Evolutionary conservation across 1,139 yeast genomes (phyloP), one percentile per base, ranked within the genome.

Genomic region (Pichia terricola): DNA sequence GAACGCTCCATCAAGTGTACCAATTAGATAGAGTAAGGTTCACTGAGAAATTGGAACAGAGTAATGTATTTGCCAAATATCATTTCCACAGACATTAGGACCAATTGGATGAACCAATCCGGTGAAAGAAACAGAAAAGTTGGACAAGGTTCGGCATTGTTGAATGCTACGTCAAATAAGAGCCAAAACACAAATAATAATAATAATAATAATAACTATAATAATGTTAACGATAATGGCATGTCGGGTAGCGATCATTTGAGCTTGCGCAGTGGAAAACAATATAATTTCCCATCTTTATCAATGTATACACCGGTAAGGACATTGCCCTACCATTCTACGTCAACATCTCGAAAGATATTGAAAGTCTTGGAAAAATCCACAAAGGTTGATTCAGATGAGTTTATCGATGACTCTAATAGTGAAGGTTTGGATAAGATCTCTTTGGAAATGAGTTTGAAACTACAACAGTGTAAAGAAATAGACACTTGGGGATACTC

Each of bases 401-500:
- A 16, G 22, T 16, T 16, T 16, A 16, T 16, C 22, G 22, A 16
- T 16, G 22, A 16, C 22, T 1, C 22, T 16, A 16, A 30, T 33
- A 34, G 7, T 22, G 50, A 50, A 38, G 47, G 44, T 6, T 16
- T 57, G 3, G 68, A 67, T 28, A 49, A 51, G 38, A 36, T 60
- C 26, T 47, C 53, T 9, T 42, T 56, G 31, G 54, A 57, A 39
- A 41, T 61, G 25, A 50, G 58, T 1, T 45, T 37, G 16, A 49
- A 52, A 32, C 28, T 53, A 28, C 68, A 68, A 25, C 68, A 67
- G 42, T 57, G 77, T 45, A 68, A 65, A 37, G 62, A 62, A 8
- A 65, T 77, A 26, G 63, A 73, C 32, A 67, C 63, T 28, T 63
- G 69, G 37, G 86, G 86, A 0, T 73, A 71, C 54, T 53, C 64